Percentiles rank a stretch among this genome's conserved stretches.
Conservation (phyloP, 2,329 filamentous ascomycete species). For the Talaromyces sp. region DNA sequence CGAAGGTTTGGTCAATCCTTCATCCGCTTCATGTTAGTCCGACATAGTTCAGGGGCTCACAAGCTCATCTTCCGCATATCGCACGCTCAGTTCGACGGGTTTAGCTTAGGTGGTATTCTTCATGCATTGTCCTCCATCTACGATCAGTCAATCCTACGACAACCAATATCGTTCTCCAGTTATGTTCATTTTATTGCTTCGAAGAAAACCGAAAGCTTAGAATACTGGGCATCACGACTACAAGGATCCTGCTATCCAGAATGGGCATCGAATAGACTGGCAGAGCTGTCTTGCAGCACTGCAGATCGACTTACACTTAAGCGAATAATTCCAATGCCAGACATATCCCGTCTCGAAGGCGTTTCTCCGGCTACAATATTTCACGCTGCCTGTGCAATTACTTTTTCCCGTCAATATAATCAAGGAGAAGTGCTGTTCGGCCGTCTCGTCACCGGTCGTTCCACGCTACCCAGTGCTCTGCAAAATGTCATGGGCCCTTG, state of each 20-base stretch:
- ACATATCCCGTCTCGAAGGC: not conserved
- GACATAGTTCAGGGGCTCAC: not conserved
- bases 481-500: conserved; percentile 10
- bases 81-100: conserved; percentile 7
- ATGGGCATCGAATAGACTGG: not conserved
- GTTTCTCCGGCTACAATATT: conserved; percentile 6
- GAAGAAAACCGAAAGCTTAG: not conserved
- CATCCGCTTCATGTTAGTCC: not conserved
- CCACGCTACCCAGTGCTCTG: not conserved
- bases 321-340: not conserved
- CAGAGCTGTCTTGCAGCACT: not conserved
- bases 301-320: conserved; percentile 3
- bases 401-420: not conserved
- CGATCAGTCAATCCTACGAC: not conserved
- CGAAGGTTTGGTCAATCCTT: conserved; percentile 5
- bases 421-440: conserved; percentile 3
- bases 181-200: not conserved
- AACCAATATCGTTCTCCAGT: not conserved
- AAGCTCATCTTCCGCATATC: conserved; percentile 6
- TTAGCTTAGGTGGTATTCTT: not conserved
- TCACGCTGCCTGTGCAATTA: conserved; percentile 3
- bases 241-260: not conserved
- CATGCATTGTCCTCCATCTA: conserved; percentile 1
- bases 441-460: conserved; percentile 9
- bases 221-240: conserved; percentile 6